These are phyloP conservation scores for Claviceps fusiformis DNA, from an alignment of 2,329 filamentous ascomycete species.

Conservation along the genomic window DNA sequence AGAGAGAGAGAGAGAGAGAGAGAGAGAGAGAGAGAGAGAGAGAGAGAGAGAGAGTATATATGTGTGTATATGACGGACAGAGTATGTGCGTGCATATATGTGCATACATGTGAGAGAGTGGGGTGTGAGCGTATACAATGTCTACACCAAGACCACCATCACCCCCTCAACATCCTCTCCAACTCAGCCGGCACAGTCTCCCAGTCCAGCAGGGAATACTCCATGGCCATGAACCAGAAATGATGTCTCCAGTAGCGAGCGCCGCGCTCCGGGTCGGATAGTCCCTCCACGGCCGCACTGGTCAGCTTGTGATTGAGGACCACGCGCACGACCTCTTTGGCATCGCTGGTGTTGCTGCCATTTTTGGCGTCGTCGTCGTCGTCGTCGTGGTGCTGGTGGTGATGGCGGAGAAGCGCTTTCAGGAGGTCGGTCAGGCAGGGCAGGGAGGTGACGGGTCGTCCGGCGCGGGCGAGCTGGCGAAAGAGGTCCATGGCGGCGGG, in stretches of 20 bases:
- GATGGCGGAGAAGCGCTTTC: conserved; percentile 13
- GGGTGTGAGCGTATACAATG: too few species aligned
- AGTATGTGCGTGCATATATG: too few species aligned
- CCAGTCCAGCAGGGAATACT: conserved; percentile 23
- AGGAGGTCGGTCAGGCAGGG: conserved; percentile 31
- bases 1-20: too few species aligned
- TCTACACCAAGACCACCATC: too few species aligned
- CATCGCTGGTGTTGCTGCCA: conserved; percentile 13
- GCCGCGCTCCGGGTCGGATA: conserved; percentile 4
- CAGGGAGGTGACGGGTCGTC: conserved; percentile 28
- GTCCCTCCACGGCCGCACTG: conserved; percentile 8
- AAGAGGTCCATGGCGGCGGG: conserved; percentile 36
- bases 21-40: too few species aligned
- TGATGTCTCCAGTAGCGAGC: conserved; percentile 31
- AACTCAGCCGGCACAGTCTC: conserved; percentile 10
- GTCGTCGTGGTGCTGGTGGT: background rate
- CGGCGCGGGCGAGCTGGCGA: conserved; percentile 25
- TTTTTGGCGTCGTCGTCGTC: too few species aligned
- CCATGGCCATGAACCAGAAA: conserved; percentile 34
- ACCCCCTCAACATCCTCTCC: conserved; percentile 6
- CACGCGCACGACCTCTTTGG: conserved; percentile 19
- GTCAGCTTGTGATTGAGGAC: conserved; percentile 17
- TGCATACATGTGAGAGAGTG: too few species aligned
- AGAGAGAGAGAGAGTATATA: too few species aligned
- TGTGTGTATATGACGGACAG: too few species aligned